These are phyloP conservation scores for Rutstroemia sp. DNA, from an alignment of 2,329 filamentous ascomycete species.

Conservation along the genomic window DNA sequence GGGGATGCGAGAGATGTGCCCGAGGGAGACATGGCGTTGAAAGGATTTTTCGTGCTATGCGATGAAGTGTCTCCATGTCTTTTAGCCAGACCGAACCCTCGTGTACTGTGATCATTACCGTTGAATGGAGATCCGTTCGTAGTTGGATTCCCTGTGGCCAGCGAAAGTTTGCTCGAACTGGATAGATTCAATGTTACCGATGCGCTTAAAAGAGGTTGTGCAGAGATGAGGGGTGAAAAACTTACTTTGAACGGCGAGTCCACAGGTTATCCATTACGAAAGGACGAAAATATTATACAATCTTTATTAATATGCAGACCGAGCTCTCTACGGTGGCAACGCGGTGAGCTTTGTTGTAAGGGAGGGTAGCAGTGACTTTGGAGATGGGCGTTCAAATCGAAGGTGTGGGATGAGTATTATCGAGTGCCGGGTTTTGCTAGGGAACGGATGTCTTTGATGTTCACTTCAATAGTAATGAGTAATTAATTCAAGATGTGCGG, in stretches of 20 bases:
- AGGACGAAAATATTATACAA: constrained; percentile 7
- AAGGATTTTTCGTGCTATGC: constrained; percentile 68
- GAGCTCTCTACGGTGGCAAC: constrained; percentile 11
- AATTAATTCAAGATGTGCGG: too few species aligned
- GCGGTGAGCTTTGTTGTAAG: constrained; percentile 10
- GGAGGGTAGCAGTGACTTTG: constrained; percentile 8
- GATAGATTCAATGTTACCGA: constrained; percentile 15
- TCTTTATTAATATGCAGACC: constrained; percentile 1
- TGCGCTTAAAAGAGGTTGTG: constrained; percentile 3
- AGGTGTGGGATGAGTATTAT: not conserved
- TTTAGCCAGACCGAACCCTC: constrained; percentile 60
- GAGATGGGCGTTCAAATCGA: constrained; percentile 1
- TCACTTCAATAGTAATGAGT: too few species aligned
- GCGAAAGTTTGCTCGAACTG: constrained; percentile 70
- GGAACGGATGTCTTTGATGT: too few species aligned
- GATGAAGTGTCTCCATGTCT: constrained; percentile 69
- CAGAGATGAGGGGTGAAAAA: constrained; percentile 6
- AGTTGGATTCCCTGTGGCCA: constrained; percentile 56
- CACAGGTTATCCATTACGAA: constrained; percentile 43
- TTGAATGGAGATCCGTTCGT: constrained; percentile 26
- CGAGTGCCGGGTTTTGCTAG: too few species aligned
- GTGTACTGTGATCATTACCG: constrained; percentile 44
- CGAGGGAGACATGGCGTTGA: constrained; percentile 44
- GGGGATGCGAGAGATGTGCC: constrained; percentile 6
- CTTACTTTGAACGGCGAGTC: constrained; percentile 77